Conservation (phyloP, 2,329 filamentous ascomycete genomes). For the Blastomyces emzantsi region DNA sequence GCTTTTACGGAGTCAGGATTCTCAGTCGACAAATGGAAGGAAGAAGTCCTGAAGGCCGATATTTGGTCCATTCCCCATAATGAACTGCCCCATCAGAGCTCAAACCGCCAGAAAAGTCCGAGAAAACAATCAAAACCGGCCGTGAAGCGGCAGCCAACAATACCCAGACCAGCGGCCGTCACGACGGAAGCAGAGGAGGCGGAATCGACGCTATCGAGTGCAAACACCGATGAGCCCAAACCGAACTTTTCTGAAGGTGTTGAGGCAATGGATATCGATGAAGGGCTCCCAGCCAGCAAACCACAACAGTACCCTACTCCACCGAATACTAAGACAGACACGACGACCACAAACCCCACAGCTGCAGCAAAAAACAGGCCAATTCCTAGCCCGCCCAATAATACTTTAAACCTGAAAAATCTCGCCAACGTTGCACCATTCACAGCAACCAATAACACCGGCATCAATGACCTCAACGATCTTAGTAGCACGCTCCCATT, state of each 20-base stretch:
- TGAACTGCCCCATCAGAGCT: slow-evolving; percentile 21
- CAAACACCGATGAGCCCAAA: slow-evolving; percentile 17
- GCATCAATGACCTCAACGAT: slow-evolving; percentile 46
- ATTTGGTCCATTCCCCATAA: slow-evolving; percentile 27
- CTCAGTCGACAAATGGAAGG: slow-evolving; percentile 32
- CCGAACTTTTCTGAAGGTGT: slow-evolving; percentile 18
- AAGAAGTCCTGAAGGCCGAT: slow-evolving; percentile 27
- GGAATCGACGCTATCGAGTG: slow-evolving; percentile 22
- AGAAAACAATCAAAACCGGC: slow-evolving; percentile 26
- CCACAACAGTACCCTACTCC: slow-evolving; percentile 1
- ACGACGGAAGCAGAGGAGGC: slow-evolving; percentile 34
- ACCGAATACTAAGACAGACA: slow-evolving; percentile 11
- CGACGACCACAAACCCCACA: slow-evolving; percentile 6
- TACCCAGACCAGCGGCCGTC: slow-evolving; percentile 29
- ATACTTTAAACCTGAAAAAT: slow-evolving; percentile 40
- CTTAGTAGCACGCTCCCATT: slow-evolving; percentile 50
- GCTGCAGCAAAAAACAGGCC: neutral
- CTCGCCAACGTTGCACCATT: slow-evolving; percentile 45
- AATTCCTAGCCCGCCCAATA: slow-evolving; percentile 5
- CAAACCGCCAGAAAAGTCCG: slow-evolving; percentile 26
- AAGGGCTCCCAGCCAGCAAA: slow-evolving; percentile 23
- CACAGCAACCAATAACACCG: slow-evolving; percentile 35
- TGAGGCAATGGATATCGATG: slow-evolving; percentile 42
- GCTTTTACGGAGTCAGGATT: slow-evolving; percentile 31
- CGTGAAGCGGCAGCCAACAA: slow-evolving; percentile 23